These are phyloP conservation scores for Lachnellula hyalina DNA, from an alignment of 2,329 filamentous ascomycete genomes.

Conservation along the genomic window DNA sequence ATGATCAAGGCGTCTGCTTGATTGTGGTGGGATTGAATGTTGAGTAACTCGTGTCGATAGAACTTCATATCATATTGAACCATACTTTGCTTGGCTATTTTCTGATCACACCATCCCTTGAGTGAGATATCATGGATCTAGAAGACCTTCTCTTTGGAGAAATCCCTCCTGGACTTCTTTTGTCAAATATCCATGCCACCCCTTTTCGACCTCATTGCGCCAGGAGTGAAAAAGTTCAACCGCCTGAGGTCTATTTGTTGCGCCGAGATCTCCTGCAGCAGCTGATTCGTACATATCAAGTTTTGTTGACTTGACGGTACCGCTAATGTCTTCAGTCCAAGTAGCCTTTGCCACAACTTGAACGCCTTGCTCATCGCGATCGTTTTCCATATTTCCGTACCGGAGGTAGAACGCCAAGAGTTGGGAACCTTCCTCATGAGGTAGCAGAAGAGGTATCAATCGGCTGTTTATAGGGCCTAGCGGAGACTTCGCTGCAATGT, in stretches of 20 bases:
- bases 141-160: not conserved
- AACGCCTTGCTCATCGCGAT: slow-evolving; percentile 10
- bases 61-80: not conserved
- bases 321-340: slow-evolving; percentile 11
- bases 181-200: slow-evolving; percentile 19
- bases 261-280: not conserved
- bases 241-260: not conserved
- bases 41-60: too few species aligned
- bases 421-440: slow-evolving; percentile 7
- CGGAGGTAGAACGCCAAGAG: slow-evolving; percentile 13
- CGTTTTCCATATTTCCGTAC: slow-evolving; percentile 6
- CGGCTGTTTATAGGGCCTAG: slow-evolving; percentile 11
- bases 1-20: slow-evolving; percentile 14
- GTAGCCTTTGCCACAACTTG: slow-evolving; percentile 15
- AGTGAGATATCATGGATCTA: not conserved
- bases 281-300: slow-evolving; percentile 11
- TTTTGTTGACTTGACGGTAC: slow-evolving; percentile 8
- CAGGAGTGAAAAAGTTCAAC: slow-evolving; percentile 15
- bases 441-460: slow-evolving; percentile 16
- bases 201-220: slow-evolving; percentile 14
- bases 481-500: not conserved
- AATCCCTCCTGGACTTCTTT: slow-evolving; percentile 11
- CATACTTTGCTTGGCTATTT: not conserved
- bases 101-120: not conserved
- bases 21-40: too few species aligned